Evolutionary conservation across 1,139 yeast species (phyloP).

Genomic region (Geotrichum histeridarum): DNA sequence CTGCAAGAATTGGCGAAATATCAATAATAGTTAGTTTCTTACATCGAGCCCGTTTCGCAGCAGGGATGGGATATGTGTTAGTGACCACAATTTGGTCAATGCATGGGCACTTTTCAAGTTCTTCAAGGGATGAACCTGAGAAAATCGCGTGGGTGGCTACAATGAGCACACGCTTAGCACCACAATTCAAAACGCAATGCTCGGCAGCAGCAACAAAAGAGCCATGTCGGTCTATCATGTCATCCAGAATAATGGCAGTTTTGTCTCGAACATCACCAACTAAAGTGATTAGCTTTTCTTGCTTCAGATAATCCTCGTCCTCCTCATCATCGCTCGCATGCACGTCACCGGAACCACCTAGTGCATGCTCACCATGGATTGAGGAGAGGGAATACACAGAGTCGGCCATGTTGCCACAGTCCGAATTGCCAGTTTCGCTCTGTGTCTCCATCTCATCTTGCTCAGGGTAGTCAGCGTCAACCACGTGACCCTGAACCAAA

Average conservation of each 20-base stretch:
- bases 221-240: constrained; percentile 92
- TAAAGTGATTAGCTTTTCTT: constrained; percentile 82
- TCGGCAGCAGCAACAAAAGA: constrained; percentile 96
- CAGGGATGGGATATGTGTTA: constrained; percentile 84
- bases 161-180: constrained; percentile 84
- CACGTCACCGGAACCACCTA: constrained; percentile 86
- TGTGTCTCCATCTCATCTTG: constrained; percentile 26
- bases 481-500: constrained; percentile 93
- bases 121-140: constrained; percentile 78
- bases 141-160: constrained; percentile 95
- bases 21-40: constrained; percentile 79
- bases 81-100: constrained; percentile 90
- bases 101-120: constrained; percentile 68
- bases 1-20: constrained; percentile 92
- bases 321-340: constrained; percentile 66
- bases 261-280: constrained; percentile 92
- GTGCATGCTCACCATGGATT: constrained; percentile 42
- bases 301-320: constrained; percentile 43
- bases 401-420: constrained; percentile 12
- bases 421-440: constrained; percentile 17
- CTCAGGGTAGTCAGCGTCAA: constrained; percentile 68
- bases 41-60: constrained; percentile 51
- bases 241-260: constrained; percentile 90
- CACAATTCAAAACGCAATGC: constrained; percentile 89
- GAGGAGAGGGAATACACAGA: constrained; percentile 7